Evolutionary conservation across 2,329 filamentous ascomycete species (phyloP), one percentile per base, ranked within the genome.

Genomic region (Aspergillus pseudoglaucus): DNA sequence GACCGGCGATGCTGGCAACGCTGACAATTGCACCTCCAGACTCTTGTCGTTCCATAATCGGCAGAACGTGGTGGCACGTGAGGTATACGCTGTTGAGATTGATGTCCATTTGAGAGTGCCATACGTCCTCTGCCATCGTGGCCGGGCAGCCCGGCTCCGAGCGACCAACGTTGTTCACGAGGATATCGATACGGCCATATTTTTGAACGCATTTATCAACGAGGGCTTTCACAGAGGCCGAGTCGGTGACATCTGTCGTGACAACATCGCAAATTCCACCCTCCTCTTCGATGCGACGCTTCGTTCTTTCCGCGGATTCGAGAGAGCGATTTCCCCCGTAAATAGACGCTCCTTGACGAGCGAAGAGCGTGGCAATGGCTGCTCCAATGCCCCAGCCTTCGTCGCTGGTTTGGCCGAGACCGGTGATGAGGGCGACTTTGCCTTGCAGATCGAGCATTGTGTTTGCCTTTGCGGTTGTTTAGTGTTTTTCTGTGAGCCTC

Each of bases 91-190:
- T 76, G 55, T 80, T 81, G 15, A 82, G 64, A 53, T 82, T 82
- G 37, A 81, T 60, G 8, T 76, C 71, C 44, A 78, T 70, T 50
- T 82, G 79, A 0, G 63, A 49, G 53, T 81, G 73, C 78, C 78
- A 82, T 0, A 68, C 55, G 1, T 70, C 67, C 46, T 81, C 77
- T 0, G 47, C 41, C 68, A 81, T 75, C 0, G 59, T 63, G 0
- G 71, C 77, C 0, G 78, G 74, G 25, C 70, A 69, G 0, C 78
- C 78, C 0, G 72, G 73, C 49, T 82, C 78, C 0, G 74, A 78
- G 45, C 73, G 73, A 2, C 81, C 81, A 3, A 83, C 80, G 45
- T 83, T 83, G 53, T 81, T 82, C 14, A 84, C 60, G 0, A 84
- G 64, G 18, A 84, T 77, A 52, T 84, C 81, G 46, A 83, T 76